A percentile compares a stretch with the other conserved stretches of the same genome.
Conservation (phyloP, 2,329 filamentous ascomycete genomes). For the Colletotrichum sp. region DNA sequence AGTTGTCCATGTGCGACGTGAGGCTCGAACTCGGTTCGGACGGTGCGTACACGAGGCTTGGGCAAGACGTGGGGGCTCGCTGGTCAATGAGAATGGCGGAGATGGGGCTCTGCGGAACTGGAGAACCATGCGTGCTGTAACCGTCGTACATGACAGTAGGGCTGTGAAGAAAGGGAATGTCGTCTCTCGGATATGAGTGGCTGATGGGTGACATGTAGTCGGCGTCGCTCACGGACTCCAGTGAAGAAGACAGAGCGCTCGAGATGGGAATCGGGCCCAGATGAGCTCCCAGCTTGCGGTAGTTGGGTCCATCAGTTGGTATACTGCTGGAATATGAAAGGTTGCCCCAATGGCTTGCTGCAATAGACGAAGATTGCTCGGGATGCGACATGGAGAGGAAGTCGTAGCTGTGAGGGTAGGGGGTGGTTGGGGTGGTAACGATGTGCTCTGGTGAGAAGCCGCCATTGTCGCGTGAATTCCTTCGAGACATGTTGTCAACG, state of each 20-base stretch:
- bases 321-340: conserved; percentile 52
- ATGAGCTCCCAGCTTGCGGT: conserved; percentile 45
- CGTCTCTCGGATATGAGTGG: conserved; percentile 60
- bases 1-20: conserved; percentile 62
- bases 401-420: conserved; percentile 45
- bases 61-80: conserved; percentile 62
- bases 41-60: conserved; percentile 64
- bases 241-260: conserved; percentile 57
- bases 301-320: conserved; percentile 44
- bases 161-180: conserved; percentile 55
- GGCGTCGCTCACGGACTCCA: conserved; percentile 66
- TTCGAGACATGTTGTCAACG: conserved; percentile 37
- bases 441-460: conserved; percentile 41
- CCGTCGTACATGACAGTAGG: conserved; percentile 61
- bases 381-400: conserved; percentile 57
- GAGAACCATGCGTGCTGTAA: conserved; percentile 58
- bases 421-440: conserved; percentile 51
- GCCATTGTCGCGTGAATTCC: conserved; percentile 38
- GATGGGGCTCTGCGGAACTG: conserved; percentile 60
- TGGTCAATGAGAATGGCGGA: conserved; percentile 61
- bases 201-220: conserved; percentile 68
- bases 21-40: conserved; percentile 67
- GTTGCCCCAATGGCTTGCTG: conserved; percentile 46
- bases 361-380: conserved; percentile 46
- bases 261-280: conserved; percentile 47